These are phyloP conservation scores for Phytopythium boreale DNA, from an alignment of 352 stramenopile species.

Conservation along the genomic window DNA sequence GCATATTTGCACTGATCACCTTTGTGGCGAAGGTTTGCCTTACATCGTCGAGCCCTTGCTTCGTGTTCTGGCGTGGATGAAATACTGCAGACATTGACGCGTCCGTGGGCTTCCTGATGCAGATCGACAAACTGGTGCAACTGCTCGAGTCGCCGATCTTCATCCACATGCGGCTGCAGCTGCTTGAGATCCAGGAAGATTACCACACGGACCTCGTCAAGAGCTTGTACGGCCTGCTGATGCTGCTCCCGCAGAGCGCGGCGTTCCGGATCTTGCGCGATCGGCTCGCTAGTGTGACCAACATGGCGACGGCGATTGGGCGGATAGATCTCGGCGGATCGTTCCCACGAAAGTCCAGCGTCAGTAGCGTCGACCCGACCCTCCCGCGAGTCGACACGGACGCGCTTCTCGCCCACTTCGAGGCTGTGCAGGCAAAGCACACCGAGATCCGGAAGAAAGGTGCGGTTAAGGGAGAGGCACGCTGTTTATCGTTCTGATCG, in stretches of 20 bases:
- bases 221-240: constrained; percentile 96
- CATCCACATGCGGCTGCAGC: constrained; percentile 96
- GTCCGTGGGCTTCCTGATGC: constrained; percentile 98
- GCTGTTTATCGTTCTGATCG: background rate
- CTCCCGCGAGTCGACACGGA: constrained; percentile 41
- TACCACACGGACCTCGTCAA: constrained; percentile 96
- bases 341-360: constrained; percentile 15
- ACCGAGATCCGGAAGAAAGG: constrained; percentile 69
- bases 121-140: constrained; percentile 99
- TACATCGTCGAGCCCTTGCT: constrained; percentile 29
- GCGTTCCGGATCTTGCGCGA: constrained; percentile 84
- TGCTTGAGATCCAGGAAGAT: constrained; percentile 95
- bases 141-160: constrained; percentile 99
- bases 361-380: constrained; percentile 8
- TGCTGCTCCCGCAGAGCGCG: constrained; percentile 95
- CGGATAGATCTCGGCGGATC: constrained; percentile 57
- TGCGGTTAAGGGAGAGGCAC: constrained; percentile 13
- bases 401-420: constrained; percentile 68
- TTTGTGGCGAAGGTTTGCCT: constrained; percentile 9
- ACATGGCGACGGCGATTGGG: constrained; percentile 83
- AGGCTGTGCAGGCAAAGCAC: constrained; percentile 70
- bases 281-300: constrained; percentile 80
- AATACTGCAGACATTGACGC: constrained; percentile 93
- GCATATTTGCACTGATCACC: constrained; percentile 2
- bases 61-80: constrained; percentile 13